Percentiles rank a stretch among this genome's conserved stretches.
phyloP scores from a whole-genome alignment of 31 red algal genomes.

The Odonthalia washingtoniensis region DNA sequence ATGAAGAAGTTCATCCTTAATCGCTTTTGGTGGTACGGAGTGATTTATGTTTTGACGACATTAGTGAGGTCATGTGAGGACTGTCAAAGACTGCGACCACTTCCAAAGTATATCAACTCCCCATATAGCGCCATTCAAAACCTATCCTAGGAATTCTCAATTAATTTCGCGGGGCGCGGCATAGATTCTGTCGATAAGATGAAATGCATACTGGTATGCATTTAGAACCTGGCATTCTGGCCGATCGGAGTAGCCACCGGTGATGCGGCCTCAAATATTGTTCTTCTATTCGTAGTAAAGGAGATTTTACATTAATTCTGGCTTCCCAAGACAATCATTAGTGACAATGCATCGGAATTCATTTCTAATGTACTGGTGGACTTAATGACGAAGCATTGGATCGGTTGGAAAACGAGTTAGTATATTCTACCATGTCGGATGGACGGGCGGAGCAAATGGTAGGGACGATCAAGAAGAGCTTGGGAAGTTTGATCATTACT shows the following conservation, averaged over 20 bases:
- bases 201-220: not conserved
- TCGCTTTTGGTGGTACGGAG: no score
- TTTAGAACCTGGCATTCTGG: not conserved
- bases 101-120: not conserved
- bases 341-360: not conserved
- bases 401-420: not conserved
- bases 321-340: not conserved
- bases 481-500: no score
- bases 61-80: not conserved
- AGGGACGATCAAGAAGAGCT: not conserved
- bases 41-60: not conserved
- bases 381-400: not conserved
- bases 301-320: not conserved
- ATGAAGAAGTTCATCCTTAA: not conserved
- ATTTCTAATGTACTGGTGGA: not conserved
- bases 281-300: not conserved
- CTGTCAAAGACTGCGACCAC: not conserved
- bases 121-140: not conserved
- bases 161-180: not conserved
- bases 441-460: not conserved
- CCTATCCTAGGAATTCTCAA: not conserved
- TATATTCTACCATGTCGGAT: not conserved
- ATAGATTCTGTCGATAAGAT: no score
- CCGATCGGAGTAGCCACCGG: not conserved
- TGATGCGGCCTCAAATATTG: not conserved